Evolutionary conservation across 2,329 filamentous ascomycete genomes (phyloP).

Genomic region (Anthostomella pinea): DNA sequence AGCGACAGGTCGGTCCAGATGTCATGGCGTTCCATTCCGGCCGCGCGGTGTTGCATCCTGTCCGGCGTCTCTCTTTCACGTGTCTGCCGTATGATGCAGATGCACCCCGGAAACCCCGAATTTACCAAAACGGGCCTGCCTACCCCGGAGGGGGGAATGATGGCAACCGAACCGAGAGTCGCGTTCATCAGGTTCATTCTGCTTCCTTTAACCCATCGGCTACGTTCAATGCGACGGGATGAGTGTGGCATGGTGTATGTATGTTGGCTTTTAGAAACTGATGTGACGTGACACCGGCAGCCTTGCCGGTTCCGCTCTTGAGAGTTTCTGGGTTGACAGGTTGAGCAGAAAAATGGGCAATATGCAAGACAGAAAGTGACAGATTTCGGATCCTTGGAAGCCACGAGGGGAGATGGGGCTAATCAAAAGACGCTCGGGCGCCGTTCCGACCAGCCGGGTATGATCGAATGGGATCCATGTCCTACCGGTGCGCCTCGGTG

Average conservation of each 20-base stretch:
- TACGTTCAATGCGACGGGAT: too few species aligned
- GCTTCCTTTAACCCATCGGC: background rate
- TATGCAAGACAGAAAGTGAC: constrained; percentile 1
- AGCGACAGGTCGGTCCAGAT: too few species aligned
- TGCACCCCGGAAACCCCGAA: constrained; percentile 13
- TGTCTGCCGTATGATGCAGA: constrained; percentile 5
- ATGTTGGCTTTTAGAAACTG: too few species aligned
- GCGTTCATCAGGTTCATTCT: background rate
- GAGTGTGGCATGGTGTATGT: too few species aligned
- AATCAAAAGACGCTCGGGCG: constrained; percentile 8
- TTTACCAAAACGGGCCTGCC: constrained; percentile 8
- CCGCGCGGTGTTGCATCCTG: constrained; percentile 16
- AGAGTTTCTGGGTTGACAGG: too few species aligned
- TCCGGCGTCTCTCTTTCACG: constrained; percentile 10
- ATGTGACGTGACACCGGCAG: background rate
- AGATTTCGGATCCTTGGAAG: constrained; percentile 11
- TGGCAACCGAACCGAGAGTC: background rate
- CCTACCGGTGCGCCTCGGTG: too few species aligned
- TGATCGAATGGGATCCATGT: background rate
- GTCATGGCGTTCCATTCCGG: constrained; percentile 6
- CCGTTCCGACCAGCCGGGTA: constrained; percentile 11
- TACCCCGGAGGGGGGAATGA: constrained; percentile 1
- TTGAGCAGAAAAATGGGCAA: background rate
- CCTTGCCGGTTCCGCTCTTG: too few species aligned
- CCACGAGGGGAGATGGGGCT: too few species aligned